Conservation (phyloP, 176 grass and related monocot genomes). For the Aegilops speltoides region DNA sequence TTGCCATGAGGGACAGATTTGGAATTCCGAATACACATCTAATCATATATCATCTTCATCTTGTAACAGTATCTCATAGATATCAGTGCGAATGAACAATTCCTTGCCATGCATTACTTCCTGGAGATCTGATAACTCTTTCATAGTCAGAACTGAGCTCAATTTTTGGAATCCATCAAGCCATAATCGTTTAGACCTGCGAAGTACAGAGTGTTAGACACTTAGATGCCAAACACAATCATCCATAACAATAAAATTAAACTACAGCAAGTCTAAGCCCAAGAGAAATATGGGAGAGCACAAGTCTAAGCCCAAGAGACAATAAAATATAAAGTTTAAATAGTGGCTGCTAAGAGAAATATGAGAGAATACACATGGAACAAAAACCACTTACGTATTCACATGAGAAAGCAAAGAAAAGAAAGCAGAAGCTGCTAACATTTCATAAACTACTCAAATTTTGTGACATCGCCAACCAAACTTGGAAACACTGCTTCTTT, state of each 20-base stretch:
- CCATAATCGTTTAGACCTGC: constrained; percentile 95
- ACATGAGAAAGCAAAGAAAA: background rate
- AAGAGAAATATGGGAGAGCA: background rate
- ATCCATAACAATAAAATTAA: constrained; percentile 13
- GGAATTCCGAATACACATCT: constrained; percentile 1
- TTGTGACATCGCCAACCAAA: background rate
- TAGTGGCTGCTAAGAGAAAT: background rate
- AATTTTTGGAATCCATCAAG: constrained; percentile 92
- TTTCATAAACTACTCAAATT: background rate
- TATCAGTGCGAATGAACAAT: constrained; percentile 84
- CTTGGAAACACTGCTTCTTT: background rate
- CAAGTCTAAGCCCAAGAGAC: background rate
- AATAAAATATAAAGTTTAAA: background rate
- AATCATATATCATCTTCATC: constrained; percentile 64
- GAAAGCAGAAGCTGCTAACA: constrained; percentile 5
- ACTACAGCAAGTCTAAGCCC: background rate
- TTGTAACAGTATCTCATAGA: constrained; percentile 92
- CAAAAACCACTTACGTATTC: background rate
- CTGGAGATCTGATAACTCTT: constrained; percentile 93
- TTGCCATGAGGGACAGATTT: background rate
- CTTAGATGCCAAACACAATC: background rate
- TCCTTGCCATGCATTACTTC: constrained; percentile 98
- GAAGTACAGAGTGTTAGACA: background rate
- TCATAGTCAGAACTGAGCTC: constrained; percentile 68
- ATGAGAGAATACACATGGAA: constrained; percentile 4